Evolutionary conservation across 2,329 filamentous ascomycete genomes (phyloP), one percentile per base, ranked within the genome.

Genomic region (Diaporthe vaccinii): DNA sequence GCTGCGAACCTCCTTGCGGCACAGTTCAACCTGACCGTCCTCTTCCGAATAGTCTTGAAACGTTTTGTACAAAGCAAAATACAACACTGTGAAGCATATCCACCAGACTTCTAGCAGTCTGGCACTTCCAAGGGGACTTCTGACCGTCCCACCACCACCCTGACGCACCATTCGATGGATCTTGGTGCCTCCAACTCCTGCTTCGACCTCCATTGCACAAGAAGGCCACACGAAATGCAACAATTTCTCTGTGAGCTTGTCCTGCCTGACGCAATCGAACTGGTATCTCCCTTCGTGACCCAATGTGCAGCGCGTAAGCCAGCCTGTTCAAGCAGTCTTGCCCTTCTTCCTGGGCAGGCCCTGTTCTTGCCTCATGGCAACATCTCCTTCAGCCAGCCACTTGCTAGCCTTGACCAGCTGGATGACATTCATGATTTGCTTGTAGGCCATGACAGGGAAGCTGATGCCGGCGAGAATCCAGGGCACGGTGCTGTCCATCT

Each of bases 341-440:
- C 51, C 67, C 77, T 83, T 83, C 82, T 85, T 86, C 79, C 87
- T 87, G 34, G 89, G 88, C 39, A 92, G 81, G 4, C 91, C 91
- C 76, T 83, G 84, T 34, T 85, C 86, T 79, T 83, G 90, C 80
- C 95, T 90, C 76, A 89, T 87, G 80, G 91, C 89, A 49, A 93
- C 84, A 80, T 99, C 97, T n/a, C 95, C 95, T 85, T 98, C 96
- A 0, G 95, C 97, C 53, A 99, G 89, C 93, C 95, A 97, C 82
- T 92, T 92, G 85, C 95, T 96, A 9, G 97, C 97, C 85, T 98
- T 98, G 81, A 98, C 91, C 80, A 99, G 90, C 87, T 99, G 97
- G 65, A 98, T 90, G 69, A 98, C 89, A 81, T 99, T 99, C 88
- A 98, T 95, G 81, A 94, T 89, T 83, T 99, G 97, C 90, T 99